Evolutionary conservation across 1,284 basidiomycete genomes (phyloP), one percentile per base, ranked within the genome.

Genomic region (Cerrena zonata): DNA sequence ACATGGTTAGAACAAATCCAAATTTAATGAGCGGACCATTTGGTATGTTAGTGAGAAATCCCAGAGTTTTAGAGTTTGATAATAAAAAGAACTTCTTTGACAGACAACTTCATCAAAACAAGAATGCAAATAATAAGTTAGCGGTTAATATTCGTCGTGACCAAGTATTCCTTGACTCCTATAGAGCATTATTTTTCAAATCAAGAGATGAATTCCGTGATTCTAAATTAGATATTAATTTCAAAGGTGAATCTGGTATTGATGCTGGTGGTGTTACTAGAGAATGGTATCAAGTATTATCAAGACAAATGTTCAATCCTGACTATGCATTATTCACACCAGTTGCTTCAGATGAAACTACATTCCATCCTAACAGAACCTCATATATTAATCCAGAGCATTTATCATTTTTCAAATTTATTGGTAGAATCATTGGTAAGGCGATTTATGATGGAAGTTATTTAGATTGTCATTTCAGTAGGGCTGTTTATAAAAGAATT

Each of bases 31-130:
- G 91, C 58, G 96, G 96, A 10, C 96, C 94, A 1, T 99, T 99
- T 77, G 93, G 94, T 13, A 77, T 99, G 2, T 78, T 99, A 51
- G 90, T 99, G 27, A 86, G 94, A 68, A 99, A 99, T 63, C 89
- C 96, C 45, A 87, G 92, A 40, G 94, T 99, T 22, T 82, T 99
- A 53, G 96, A 99, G 75, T 99, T 99, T 68, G 96, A 99, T 76
- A 99, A 99, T 84, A 99, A 99, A 75, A 85, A 95, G 48, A 96
- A 94, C 64, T 99, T 95, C 76, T 99, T 99, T 76, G 89, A 84
- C 56, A 95, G 97, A 69, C 94, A 98, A 67, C 79, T 99, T 15
- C 94, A 96, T 67, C 81, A 86, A 53, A 73, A 80, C 34, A 80
- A 91, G 23, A 89, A 93, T 59, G 88, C 92, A 57, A 83, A 92